Base-by-base conservation (phyloP, 2,329 filamentous ascomycete genomes). In the Aspergillus chevalieri region DNA sequence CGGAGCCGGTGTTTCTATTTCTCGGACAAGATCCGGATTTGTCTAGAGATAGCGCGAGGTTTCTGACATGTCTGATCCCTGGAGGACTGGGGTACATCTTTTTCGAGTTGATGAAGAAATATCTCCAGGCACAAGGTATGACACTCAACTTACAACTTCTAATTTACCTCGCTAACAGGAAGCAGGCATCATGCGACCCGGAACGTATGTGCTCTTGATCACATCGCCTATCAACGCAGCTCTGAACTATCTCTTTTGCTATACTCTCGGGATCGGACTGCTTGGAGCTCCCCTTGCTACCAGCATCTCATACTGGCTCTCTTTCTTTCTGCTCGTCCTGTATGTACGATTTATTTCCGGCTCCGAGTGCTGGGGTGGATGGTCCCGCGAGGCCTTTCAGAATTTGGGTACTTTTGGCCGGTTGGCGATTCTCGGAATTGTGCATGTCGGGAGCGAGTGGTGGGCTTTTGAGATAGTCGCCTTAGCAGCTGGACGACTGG, bases 401-500 rank as follows among this genome's bases (percentile, higher is more conserved):
- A 86, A 91, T 59, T 74, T 87, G 14, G 71, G 79, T 14, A 82
- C 83, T 0, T 95, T 95, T 64, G 78, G 86, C 1, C 81, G 83
- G 8, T 80, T 95, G 3, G 87, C 89, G 0, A 68, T 86, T 12
- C 74, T 94, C 0, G 90, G 89, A 0, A 77, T 94, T 39, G 71
- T 94, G 3, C 89, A 94, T 55, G 87, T 95, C 4, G 90, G 88
- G 3, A 93, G 89, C 0, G 90, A 95, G 69, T 95, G 89, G 89
- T 94, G 89, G 89, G 90, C 89, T 0, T 95, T 95, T 59, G 89
- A 94, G 69, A 92, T 94, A 56, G 88, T 94, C 1, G 88, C 89
- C 1, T 78, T 94, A 0, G 87, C 86, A 2, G 89, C 89, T 4
- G 89, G 89, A 1, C 80, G 84, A 33, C 78, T 95, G 0, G 90